Evolutionary conservation across 108 stramenopile species (phyloP).

Genomic region (Cyclotella atomus): DNA sequence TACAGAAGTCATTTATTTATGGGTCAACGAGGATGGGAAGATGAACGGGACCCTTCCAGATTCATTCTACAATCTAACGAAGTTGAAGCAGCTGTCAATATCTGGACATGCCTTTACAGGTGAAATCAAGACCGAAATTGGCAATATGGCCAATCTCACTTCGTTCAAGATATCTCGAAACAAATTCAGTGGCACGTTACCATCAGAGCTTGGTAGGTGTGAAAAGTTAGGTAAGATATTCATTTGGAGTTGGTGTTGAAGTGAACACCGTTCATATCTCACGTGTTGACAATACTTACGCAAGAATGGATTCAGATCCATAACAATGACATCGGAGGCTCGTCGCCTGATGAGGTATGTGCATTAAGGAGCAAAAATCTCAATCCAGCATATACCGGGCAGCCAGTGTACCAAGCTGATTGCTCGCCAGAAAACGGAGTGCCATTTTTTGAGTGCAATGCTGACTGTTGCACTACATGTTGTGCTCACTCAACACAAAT

Average conservation of each 20-base stretch:
- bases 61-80: conserved; percentile 1
- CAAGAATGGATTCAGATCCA: not conserved
- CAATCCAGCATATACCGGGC: not conserved
- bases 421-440: not conserved
- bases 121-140: conserved; percentile 33
- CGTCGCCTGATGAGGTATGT: not conserved
- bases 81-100: conserved; percentile 20
- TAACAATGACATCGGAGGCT: not conserved
- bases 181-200: conserved; percentile 42
- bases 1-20: not conserved
- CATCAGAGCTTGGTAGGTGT: conserved; percentile 26
- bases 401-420: not conserved
- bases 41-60: conserved; percentile 10
- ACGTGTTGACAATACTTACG: too few species aligned
- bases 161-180: conserved; percentile 39
- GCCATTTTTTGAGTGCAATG: not conserved
- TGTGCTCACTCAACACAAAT: not conserved
- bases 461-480: not conserved
- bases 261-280: too few species aligned
- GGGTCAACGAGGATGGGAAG: not conserved
- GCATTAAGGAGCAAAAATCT: not conserved
- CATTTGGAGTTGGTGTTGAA: too few species aligned
- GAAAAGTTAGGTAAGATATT: conserved; percentile 42
- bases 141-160: conserved; percentile 26
- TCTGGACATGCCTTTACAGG: conserved; percentile 29